Evolutionary conservation across 2,329 filamentous ascomycete genomes (phyloP), one percentile per base, ranked within the genome.

Genomic region (Botryotinia narcissicola): DNA sequence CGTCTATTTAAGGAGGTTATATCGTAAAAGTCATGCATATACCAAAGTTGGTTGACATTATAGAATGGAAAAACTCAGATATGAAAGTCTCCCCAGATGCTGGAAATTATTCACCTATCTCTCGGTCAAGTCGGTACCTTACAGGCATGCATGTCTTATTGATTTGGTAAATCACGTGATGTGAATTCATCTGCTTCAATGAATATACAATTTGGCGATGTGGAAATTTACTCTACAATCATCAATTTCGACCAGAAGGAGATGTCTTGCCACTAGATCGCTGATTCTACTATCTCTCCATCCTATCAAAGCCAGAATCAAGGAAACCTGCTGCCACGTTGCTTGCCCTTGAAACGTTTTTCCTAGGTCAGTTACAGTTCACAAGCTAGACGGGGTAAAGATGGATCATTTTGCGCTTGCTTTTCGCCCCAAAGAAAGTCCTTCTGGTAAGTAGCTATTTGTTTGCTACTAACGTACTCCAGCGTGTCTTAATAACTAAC

Each of bases 1-100:
- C 66, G 35, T 69, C 22, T 69, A n/a, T 69, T 69, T 25, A 57
- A 22, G 48, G 66, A 25, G 18, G 66, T n/a, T 6, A 44, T 44
- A 40, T 40, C 18, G 25, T 68, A 3, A 68, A 57, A 40, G 20
- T 7, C n/a, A 57, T 32, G 37, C n/a, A 3, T 9, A 32, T 22
- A 32, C 40, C 10, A 42, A 16, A 25, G n/a, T 68, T 42, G 6
- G 4, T 57, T 57, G 37, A 20, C 14, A 32, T 32, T 20, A 69
- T 25, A 7, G 5, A 18, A 32, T 44, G 2, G 18, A 57, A 57
- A 3, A 7, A 7, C 25, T 25, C 9, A 7, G 37, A 12, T n/a
- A 32, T 44, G 48, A 25, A 57, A 57, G 10, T 40, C 6, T 40
- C 7, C 18, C 22, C 8, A 32, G 25, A 9, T 25, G 12, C 40